Evolutionary conservation across 2,329 filamentous ascomycete genomes (phyloP).

Genomic region (Cladosporium sp.): DNA sequence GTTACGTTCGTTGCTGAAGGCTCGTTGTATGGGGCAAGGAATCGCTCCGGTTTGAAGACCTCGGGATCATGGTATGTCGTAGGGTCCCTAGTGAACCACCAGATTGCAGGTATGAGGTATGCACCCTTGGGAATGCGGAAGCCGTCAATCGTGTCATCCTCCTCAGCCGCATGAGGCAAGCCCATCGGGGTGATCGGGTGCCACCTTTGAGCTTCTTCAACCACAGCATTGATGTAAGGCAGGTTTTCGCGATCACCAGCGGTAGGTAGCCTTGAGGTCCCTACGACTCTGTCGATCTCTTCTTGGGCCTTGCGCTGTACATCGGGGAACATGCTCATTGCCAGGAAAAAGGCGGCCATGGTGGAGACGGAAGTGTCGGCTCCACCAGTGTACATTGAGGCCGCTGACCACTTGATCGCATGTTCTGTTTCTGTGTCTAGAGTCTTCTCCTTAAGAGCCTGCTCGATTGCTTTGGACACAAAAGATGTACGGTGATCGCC

Average conservation of each 20-base stretch:
- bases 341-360: conserved; percentile 39
- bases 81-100: conserved; percentile 38
- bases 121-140: conserved; percentile 44
- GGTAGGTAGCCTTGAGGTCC: conserved; percentile 31
- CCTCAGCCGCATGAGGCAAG: conserved; percentile 44
- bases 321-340: conserved; percentile 32
- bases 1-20: conserved; percentile 22
- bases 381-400: conserved; percentile 41
- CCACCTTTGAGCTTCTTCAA: conserved; percentile 41
- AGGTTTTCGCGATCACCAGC: conserved; percentile 33
- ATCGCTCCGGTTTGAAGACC: conserved; percentile 34
- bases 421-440: conserved; percentile 30
- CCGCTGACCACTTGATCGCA: conserved; percentile 45
- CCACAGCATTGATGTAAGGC: conserved; percentile 35
- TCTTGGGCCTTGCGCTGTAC: conserved; percentile 34
- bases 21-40: conserved; percentile 25
- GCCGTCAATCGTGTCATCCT: conserved; percentile 44
- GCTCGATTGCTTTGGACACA: conserved; percentile 42
- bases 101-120: conserved; percentile 40
- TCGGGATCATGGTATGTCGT: conserved; percentile 25
- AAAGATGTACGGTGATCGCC: conserved; percentile 40
- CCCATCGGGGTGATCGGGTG: conserved; percentile 32
- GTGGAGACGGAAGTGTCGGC: conserved; percentile 26
- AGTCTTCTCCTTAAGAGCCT: conserved; percentile 26
- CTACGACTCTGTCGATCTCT: conserved; percentile 36